phyloP scores from a whole-genome alignment of 2,329 filamentous ascomycete species.

The Trichophyton equinum region DNA sequence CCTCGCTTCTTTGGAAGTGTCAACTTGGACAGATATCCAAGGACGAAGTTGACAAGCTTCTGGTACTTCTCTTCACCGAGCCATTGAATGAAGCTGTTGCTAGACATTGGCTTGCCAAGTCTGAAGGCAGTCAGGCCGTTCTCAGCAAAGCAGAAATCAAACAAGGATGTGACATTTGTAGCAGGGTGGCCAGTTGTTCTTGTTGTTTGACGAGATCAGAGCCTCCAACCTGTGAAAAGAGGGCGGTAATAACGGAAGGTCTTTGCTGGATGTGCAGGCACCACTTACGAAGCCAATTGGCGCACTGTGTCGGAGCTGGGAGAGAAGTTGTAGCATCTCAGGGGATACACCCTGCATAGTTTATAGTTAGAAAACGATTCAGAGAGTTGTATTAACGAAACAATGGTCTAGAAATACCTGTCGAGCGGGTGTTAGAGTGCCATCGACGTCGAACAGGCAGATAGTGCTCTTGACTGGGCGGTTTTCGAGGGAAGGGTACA shows the following conservation, averaged over 20 bases:
- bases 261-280: not conserved
- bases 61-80: constrained; percentile 71
- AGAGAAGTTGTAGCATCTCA: constrained; percentile 73
- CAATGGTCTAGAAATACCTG: constrained; percentile 41
- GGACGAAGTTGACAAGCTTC: constrained; percentile 45
- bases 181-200: constrained; percentile 71
- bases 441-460: constrained; percentile 91
- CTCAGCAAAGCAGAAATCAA: constrained; percentile 96
- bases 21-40: constrained; percentile 49
- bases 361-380: constrained; percentile 2
- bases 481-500: constrained; percentile 62
- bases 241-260: not conserved
- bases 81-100: constrained; percentile 81
- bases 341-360: constrained; percentile 50
- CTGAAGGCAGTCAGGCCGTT: constrained; percentile 91
- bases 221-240: constrained; percentile 53
- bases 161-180: constrained; percentile 64
- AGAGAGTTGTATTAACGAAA: not conserved
- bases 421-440: constrained; percentile 73
- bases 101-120: constrained; percentile 60
- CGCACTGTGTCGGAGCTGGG: constrained; percentile 67
- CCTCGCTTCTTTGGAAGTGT: constrained; percentile 52
- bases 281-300: constrained; percentile 62
- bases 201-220: constrained; percentile 89
- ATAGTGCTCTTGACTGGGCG: constrained; percentile 88